Conservation (phyloP, 192 early-diverging fungal species). For the Coemansia guatemalensis region DNA sequence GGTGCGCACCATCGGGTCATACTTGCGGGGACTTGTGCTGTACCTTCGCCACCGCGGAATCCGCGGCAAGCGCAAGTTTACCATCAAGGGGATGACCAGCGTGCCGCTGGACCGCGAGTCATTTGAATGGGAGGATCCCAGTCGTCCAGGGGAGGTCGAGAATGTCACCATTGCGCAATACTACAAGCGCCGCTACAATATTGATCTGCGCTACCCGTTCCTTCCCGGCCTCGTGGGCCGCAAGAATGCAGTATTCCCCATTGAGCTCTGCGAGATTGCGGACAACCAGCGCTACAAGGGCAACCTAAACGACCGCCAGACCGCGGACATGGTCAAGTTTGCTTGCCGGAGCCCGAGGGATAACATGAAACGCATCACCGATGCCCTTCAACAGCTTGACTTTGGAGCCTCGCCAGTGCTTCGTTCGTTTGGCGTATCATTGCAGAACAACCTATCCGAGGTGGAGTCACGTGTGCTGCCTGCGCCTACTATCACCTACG, state of each 20-base stretch:
- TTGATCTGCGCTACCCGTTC: slow-evolving; percentile 68
- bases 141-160: slow-evolving; percentile 50
- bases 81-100: slow-evolving; percentile 65
- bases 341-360: slow-evolving; percentile 82
- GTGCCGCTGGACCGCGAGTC: slow-evolving; percentile 66
- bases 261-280: slow-evolving; percentile 87
- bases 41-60: slow-evolving; percentile 57
- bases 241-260: slow-evolving; percentile 73
- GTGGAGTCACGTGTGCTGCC: slow-evolving; percentile 79
- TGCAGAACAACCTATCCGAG: slow-evolving; percentile 64
- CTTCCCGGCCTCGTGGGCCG: slow-evolving; percentile 80
- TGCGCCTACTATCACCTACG: slow-evolving; percentile 74
- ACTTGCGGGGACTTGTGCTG: slow-evolving; percentile 57
- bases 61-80: slow-evolving; percentile 69
- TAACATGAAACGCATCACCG: slow-evolving; percentile 78
- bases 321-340: slow-evolving; percentile 94
- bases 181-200: slow-evolving; percentile 74
- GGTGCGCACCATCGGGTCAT: slow-evolving; percentile 21
- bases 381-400: slow-evolving; percentile 65
- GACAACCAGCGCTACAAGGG: slow-evolving; percentile 81
- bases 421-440: slow-evolving; percentile 70
- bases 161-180: slow-evolving; percentile 73
- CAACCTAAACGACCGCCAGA: slow-evolving; percentile 83
- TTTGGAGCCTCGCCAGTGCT: slow-evolving; percentile 72
- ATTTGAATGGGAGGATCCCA: slow-evolving; percentile 63